phyloP scores from a whole-genome alignment of 768 basidiomycete species.

The Obba rivulosa region DNA sequence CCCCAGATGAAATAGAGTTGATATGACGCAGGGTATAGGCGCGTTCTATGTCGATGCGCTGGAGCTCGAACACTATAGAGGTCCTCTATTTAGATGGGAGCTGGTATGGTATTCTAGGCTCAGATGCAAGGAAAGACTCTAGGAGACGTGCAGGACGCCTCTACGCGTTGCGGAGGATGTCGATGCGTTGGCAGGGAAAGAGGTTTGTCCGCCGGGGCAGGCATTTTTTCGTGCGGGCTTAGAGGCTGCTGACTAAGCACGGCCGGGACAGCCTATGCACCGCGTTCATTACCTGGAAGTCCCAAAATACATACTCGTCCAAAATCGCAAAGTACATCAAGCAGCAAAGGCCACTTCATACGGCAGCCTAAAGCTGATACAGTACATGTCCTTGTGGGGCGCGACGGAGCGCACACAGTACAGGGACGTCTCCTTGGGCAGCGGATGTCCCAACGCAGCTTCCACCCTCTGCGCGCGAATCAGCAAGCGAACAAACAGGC shows the following conservation, averaged over 20 bases:
- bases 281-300: too few relatives aligned
- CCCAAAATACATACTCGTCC: too few relatives aligned
- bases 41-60: conserved; percentile 8
- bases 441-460: conserved; percentile 48
- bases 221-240: conserved; percentile 18
- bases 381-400: conserved; percentile 97
- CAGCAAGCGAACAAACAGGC: neutral
- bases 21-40: conserved; percentile 14
- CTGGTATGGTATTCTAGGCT: conserved; percentile 22
- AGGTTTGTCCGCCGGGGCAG: neutral
- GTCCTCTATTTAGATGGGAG: conserved; percentile 16
- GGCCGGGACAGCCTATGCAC: neutral
- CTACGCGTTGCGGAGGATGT: conserved; percentile 2
- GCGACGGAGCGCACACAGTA: conserved; percentile 90
- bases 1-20: conserved; percentile 10
- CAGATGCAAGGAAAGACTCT: neutral
- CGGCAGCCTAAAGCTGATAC: conserved; percentile 81
- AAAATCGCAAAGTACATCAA: neutral
- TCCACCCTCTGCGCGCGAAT: conserved; percentile 58
- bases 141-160: conserved; percentile 2
- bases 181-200: conserved; percentile 13
- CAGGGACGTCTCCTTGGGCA: conserved; percentile 47
- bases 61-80: conserved; percentile 9
- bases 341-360: conserved; percentile 30
- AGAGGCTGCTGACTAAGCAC: conserved; percentile 20